Base-by-base conservation (phyloP, 2,329 filamentous ascomycete genomes). In the Penicillium sclerotigenum region DNA sequence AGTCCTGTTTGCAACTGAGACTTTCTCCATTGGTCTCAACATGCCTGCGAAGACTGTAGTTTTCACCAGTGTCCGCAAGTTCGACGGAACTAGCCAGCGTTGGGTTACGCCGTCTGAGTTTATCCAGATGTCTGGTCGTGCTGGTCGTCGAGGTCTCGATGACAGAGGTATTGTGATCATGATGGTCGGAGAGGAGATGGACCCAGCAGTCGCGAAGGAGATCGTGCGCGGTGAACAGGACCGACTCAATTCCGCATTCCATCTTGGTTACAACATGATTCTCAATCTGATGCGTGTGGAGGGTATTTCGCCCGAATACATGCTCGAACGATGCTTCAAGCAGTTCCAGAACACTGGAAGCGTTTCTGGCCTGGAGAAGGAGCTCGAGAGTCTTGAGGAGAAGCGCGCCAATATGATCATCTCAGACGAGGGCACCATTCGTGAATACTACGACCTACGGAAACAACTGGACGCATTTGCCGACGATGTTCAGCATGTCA, bases 31-130 rank as follows among this genome's bases (percentile, higher is more conserved):
- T 62, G 94, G 94, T 58, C 77, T 99, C 56, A 99, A 99, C 80
- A 97, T 99, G 94, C 94, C 94, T 63, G 94, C 94, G 26, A 97
- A 97, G 80, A 99, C 94, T 0, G 94, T 99, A 1, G 92, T 99
- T n/a, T 99, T 99, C 74, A 97, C 94, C 0, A 92, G 89, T 64
- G 91, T 99, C 10, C 89, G 89, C 51, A 99, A 99, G 71, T 99
- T 92, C 71, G 94, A 99, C 70, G 95, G 95, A 55, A 82, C 86
- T 7, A 81, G 83, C 57, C 84, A 85, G 65, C 84, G 93, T 61
- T 95, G 92, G 75, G 83, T 97, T 20, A 97, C 92, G 0, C 91
- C 91, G 1, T 96, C 91, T 11, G 94, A 99, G 68, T 99, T 97
- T 74, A 90, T 99, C 50, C 94, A 99, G 72, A 99, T 99, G 94